Conservation (phyloP, 164 flowering plant species). For the Stephania yunnanensis region DNA sequence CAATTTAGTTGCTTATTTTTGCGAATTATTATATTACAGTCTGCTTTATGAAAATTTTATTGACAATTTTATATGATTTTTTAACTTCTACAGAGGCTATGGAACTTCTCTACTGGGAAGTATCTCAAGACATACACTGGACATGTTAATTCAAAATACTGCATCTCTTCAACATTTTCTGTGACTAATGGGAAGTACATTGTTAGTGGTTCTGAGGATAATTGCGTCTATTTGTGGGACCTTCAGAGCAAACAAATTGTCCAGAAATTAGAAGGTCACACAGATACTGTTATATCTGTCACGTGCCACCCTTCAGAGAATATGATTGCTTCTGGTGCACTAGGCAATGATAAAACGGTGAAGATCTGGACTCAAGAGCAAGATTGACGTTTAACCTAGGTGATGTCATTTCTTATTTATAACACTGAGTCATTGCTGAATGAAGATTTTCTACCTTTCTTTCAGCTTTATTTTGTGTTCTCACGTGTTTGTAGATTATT, state of each 20-base stretch:
- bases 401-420: constrained; percentile 1
- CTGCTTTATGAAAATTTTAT: not conserved
- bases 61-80: constrained; percentile 6
- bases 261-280: constrained; percentile 89
- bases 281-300: constrained; percentile 72
- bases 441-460: constrained; percentile 5
- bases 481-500: not conserved
- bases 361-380: constrained; percentile 69
- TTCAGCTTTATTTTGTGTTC: constrained; percentile 1
- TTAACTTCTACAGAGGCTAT: constrained; percentile 61
- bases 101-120: constrained; percentile 83
- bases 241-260: constrained; percentile 73
- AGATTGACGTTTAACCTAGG: constrained; percentile 18
- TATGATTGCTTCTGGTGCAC: constrained; percentile 84
- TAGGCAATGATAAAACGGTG: constrained; percentile 67
- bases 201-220: constrained; percentile 91
- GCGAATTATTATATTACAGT: not conserved
- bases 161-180: constrained; percentile 74
- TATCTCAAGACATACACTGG: constrained; percentile 92
- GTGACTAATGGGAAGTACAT: constrained; percentile 78
- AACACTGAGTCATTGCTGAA: constrained; percentile 5
- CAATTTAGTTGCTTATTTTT: not conserved
- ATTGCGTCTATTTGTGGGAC: constrained; percentile 80
- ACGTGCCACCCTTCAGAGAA: constrained; percentile 79
- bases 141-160: constrained; percentile 69